A percentile compares a stretch with the other conserved stretches of the same genome.
These are phyloP conservation scores for Xerophyta viscosa DNA, from an alignment of 106 monocot species.

Conservation along the genomic window DNA sequence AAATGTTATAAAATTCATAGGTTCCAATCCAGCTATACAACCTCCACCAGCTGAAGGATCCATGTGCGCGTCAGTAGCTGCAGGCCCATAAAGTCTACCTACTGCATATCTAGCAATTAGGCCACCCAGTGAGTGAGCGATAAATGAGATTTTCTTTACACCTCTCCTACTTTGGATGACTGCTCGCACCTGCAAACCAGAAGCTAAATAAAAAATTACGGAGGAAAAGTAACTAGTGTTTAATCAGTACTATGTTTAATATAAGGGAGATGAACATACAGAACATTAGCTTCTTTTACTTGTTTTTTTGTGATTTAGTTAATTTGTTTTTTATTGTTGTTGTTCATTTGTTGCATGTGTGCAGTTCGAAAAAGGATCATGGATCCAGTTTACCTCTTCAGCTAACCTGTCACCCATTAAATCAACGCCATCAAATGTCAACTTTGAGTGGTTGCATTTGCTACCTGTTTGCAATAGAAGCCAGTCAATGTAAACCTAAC, in stretches of 20 bases:
- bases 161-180: conserved; percentile 44
- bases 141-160: conserved; percentile 72
- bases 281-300: too few species aligned
- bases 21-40: conserved; percentile 64
- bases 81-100: conserved; percentile 54
- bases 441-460: conserved; percentile 57
- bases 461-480: conserved; percentile 55
- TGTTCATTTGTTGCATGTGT: too few species aligned
- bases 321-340: too few species aligned
- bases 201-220: too few species aligned
- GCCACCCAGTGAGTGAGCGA: conserved; percentile 92
- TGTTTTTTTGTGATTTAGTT: too few species aligned
- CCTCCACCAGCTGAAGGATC: conserved; percentile 23
- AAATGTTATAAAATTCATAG: conserved; percentile 84
- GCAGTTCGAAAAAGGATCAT: too few species aligned
- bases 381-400: conserved; percentile 83
- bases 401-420: conserved; percentile 87
- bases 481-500: too few species aligned
- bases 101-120: conserved; percentile 91
- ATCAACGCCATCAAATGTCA: conserved; percentile 95
- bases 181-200: conserved; percentile 45
- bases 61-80: conserved; percentile 1
- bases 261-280: too few species aligned
- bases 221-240: too few species aligned
- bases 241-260: too few species aligned